Percentiles rank a stretch among this genome's conserved stretches.
phyloP scores from a whole-genome alignment of 768 basidiomycete species.

The Omphalotus guepiniiformis region DNA sequence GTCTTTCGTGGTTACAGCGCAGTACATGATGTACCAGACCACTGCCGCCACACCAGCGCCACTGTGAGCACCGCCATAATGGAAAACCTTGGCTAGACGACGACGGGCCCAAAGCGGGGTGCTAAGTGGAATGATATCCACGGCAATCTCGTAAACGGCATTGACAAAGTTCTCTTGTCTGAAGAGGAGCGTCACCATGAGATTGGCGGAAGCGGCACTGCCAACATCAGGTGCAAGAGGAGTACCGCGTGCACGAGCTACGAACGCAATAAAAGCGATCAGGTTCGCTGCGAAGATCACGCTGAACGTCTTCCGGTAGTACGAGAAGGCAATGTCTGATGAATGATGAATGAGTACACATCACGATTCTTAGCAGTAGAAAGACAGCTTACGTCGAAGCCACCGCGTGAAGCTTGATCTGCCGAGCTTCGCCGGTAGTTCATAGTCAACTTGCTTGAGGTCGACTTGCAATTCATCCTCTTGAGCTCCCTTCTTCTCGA shows the following conservation, averaged over 20 bases:
- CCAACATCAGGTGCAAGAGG: conserved; percentile 35
- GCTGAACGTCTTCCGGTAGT: conserved; percentile 51
- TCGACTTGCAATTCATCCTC: background rate
- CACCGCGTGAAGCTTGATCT: conserved; percentile 13
- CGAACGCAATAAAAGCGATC: conserved; percentile 38
- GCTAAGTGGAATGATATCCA: conserved; percentile 31
- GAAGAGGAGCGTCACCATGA: conserved; percentile 38
- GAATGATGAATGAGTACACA: background rate
- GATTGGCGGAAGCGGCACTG: conserved; percentile 37
- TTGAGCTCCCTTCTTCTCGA: conserved; percentile 1
- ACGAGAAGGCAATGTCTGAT: conserved; percentile 21
- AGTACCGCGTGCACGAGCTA: conserved; percentile 29
- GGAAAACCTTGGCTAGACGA: conserved; percentile 45
- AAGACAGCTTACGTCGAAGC: conserved; percentile 13
- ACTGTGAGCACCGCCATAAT: conserved; percentile 54
- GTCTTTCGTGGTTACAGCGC: conserved; percentile 36
- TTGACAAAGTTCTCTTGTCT: conserved; percentile 53
- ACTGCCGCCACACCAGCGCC: conserved; percentile 49
- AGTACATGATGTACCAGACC: conserved; percentile 49
- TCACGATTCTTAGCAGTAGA: background rate
- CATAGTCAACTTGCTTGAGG: background rate
- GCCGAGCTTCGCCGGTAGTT: conserved; percentile 16
- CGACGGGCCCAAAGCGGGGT: conserved; percentile 40
- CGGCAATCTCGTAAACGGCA: conserved; percentile 42
- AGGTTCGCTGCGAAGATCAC: conserved; percentile 50